Evolutionary conservation across 139 green algal species (phyloP).

Genomic region (Spirogloea muscicola): DNA sequence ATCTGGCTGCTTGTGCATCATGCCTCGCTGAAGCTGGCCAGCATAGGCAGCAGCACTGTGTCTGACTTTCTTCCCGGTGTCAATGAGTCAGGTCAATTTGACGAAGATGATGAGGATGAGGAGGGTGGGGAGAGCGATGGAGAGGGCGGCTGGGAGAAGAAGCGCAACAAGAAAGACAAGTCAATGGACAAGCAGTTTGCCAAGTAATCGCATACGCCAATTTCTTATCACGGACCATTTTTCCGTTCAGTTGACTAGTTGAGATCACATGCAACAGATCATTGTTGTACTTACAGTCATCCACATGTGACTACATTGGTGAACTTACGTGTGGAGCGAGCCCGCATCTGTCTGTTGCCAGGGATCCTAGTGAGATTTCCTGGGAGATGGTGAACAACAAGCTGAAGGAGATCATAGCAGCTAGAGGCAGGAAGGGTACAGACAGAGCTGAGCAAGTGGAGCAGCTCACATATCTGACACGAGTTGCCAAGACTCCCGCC

Average conservation of each 20-base stretch:
- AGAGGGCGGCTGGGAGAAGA: conserved; percentile 58
- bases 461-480: conserved; percentile 84
- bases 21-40: no score
- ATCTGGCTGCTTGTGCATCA: no score
- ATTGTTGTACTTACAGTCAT: no score
- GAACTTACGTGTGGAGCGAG: conserved; percentile 81
- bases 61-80: no score
- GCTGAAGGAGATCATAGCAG: conserved; percentile 80
- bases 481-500: conserved; percentile 74
- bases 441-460: conserved; percentile 87
- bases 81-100: conserved; percentile 9
- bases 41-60: no score
- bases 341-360: no score
- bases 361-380: conserved; percentile 87
- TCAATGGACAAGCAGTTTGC: conserved; percentile 60
- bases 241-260: no score
- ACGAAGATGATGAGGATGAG: conserved; percentile 48
- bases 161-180: conserved; percentile 52
- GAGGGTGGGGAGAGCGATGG: conserved; percentile 43
- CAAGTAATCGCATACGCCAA: no score
- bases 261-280: no score
- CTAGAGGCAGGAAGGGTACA: conserved; percentile 78
- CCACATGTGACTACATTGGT: no score
- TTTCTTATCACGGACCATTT: no score
- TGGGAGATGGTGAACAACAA: conserved; percentile 94